Base-by-base conservation (phyloP, 306 rosid genomes). In the Rosa persica region DNA sequence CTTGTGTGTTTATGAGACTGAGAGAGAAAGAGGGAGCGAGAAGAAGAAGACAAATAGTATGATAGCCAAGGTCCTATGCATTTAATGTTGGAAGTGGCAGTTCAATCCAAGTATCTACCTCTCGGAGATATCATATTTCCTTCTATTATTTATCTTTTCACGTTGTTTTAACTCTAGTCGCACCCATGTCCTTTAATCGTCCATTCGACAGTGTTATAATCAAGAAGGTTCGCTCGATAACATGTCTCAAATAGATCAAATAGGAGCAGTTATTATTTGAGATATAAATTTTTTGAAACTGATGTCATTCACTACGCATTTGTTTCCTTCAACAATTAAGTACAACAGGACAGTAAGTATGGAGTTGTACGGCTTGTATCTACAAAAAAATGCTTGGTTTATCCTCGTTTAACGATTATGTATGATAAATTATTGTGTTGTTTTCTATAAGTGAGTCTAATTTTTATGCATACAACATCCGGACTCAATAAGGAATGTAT, bases 11-110 rank as follows among this genome's bases (percentile, higher is more conserved):
- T 36, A 65, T 65, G 70, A 65, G 27, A n/a, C 74, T 40, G 84
- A 64, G 84, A 72, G 78, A 61, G 65, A 79, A 70, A 65, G 77
- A 74, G 67, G 72, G 81, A 58, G 80, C 44, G 82, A 79, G 85
- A 83, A 81, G 80, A 88, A 75, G 91, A 83, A 88, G 97, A 92
- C 96, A 87, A 92, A 91, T 85, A 89, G 89, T 86, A 81, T 80
- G 78, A 83, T 86, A 86, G 90, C 76, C 80, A 77, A 86, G 88
- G 89, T 83, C 87, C 82, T 83, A 55, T 72, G 82, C 85, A 83
- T 79, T 93, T 43, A 87, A 83, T 89, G 85, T 67, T 39, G 55
- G 89, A 88, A 86, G 91, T 83, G 86, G 82, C 86, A 87, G 85
- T 87, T 76, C 83, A 22, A 72, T 84, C 73, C 38, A 65, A 80